A percentile compares a stretch with the other conserved stretches of the same genome.
Evolutionary conservation across 257 asterid genomes (phyloP).

Genomic region (Misopates orontium): DNA sequence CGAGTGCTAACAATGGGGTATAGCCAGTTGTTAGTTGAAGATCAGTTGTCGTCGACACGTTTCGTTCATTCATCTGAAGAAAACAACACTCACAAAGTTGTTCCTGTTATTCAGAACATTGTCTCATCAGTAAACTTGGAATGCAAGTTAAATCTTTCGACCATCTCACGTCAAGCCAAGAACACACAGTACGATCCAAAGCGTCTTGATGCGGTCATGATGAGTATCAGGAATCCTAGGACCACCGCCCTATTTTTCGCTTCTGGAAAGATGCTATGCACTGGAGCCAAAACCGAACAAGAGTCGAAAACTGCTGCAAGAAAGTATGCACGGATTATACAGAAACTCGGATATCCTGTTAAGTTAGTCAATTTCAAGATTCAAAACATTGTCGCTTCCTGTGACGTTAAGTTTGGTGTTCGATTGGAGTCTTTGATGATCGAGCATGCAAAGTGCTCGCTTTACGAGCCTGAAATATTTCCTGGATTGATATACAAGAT

Average conservation of each 20-base stretch:
- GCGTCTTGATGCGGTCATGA: background rate
- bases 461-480: conserved; percentile 33
- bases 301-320: conserved; percentile 9
- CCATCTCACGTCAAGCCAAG: background rate
- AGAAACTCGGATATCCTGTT: background rate
- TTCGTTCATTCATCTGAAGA: too few relatives aligned
- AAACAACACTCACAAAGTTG: background rate
- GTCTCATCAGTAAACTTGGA: background rate
- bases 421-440: background rate
- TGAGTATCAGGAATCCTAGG: conserved; percentile 14
- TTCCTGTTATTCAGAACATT: conserved; percentile 1
- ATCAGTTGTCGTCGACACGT: too few relatives aligned
- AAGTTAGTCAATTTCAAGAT: conserved; percentile 9
- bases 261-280: conserved; percentile 3
- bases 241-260: background rate
- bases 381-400: conserved; percentile 7
- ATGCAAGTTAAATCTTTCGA: conserved; percentile 1
- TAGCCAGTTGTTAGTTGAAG: too few relatives aligned
- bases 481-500: conserved; percentile 33
- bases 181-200: background rate
- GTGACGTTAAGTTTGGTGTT: too few relatives aligned
- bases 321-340: conserved; percentile 6
- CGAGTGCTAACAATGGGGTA: too few relatives aligned
- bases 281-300: background rate
- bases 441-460: background rate